phyloP scores from a whole-genome alignment of 23 red algal genomes.

The Gracilaria gracilis region DNA sequence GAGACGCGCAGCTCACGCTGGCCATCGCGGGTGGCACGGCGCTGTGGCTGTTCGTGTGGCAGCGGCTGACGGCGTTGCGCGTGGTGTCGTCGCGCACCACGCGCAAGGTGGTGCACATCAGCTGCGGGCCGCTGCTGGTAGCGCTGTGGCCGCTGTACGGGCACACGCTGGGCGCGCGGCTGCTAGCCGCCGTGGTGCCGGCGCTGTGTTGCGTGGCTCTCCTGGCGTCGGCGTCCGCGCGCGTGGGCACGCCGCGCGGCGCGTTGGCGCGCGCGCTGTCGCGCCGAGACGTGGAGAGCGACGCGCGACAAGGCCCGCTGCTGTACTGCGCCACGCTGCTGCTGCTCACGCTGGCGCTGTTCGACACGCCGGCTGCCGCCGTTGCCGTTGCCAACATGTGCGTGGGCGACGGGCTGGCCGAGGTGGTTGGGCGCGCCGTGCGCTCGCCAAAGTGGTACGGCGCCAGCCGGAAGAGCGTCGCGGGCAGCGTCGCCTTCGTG shows the following conservation, averaged over 20 bases:
- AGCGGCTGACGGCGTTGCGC: background rate
- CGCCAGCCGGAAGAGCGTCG: slow-evolving; percentile 11
- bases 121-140: slow-evolving; percentile 10
- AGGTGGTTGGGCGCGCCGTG: slow-evolving; percentile 13
- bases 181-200: slow-evolving; percentile 2
- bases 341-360: background rate
- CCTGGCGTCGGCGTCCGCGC: background rate
- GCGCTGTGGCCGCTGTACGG: slow-evolving; percentile 43
- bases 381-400: slow-evolving; percentile 14
- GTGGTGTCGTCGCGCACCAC: slow-evolving; percentile 14
- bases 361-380: background rate
- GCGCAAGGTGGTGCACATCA: slow-evolving; percentile 30
- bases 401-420: slow-evolving; percentile 42
- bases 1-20: slow-evolving; percentile 16
- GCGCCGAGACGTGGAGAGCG: background rate
- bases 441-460: background rate
- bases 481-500: slow-evolving; percentile 18
- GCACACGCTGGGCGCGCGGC: background rate
- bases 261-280: slow-evolving; percentile 31
- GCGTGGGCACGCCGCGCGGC: background rate
- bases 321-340: slow-evolving; percentile 7
- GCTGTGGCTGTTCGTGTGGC: slow-evolving; percentile 29
- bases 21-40: background rate
- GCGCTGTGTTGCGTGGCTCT: background rate
- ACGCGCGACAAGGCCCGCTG: slow-evolving; percentile 20